Base-by-base conservation (phyloP, 345 rosid species). In the Aquilaria yunnanensis region DNA sequence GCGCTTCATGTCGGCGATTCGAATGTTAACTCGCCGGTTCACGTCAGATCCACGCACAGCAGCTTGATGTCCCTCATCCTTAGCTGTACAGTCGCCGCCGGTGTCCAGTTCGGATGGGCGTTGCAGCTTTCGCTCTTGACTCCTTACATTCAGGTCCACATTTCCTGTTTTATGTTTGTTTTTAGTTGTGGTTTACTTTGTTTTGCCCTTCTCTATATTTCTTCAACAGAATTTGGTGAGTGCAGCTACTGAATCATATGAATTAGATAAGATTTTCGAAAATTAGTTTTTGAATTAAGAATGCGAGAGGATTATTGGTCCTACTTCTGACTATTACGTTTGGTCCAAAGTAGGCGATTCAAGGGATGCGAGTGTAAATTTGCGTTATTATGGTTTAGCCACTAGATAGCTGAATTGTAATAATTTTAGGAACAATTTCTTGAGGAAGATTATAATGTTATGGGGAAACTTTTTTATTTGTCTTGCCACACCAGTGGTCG, bases 41-140 rank as follows among this genome's bases (percentile, higher is more conserved):
- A 64, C 34, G 29, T 47, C 66, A 61, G 77, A 64, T 68, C 86
- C 52, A 77, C 59, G 72, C 67, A 81, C 60, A 75, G 75, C 69
- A 85, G 85, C 70, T 70, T 91, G 68, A 54, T 74, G 30, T 77
- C 81, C 54, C 77, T 90, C 60, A 72, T 91, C 32, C 96, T 88
- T 57, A 85, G 96, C 64, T 94, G 99, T 59, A 89, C 96, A 57
- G 84, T 94, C 23, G 97, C 97, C 49, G 96, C 96, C 47, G 99
- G 99, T 29, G 99, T 88, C 54, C 99, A 91, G 56, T 94, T 85
- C 70, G 97, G 97, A n/a, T 94, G 99, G 97, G 97, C 99, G 64
- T 78, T 94, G 86, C 99, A 94, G 68, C 91, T 91, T 10, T 94
- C 97, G 64, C 91, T 91, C 3, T 74, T 94, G 60, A 91, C 97